phyloP scores from a whole-genome alignment of 2,329 filamentous ascomycete genomes.

The Pseudocercospora crystallina region DNA sequence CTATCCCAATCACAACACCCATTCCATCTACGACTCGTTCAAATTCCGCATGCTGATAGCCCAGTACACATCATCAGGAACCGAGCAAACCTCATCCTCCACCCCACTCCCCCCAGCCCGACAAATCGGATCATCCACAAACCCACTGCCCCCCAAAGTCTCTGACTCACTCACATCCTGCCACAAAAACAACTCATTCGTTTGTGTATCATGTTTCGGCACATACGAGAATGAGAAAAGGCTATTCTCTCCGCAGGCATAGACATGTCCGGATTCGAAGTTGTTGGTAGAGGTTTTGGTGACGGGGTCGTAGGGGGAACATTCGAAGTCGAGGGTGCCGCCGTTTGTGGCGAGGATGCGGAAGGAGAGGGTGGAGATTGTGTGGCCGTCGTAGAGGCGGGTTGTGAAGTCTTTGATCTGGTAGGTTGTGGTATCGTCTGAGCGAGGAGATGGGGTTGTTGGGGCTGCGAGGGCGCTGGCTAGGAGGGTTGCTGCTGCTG shows the following conservation, averaged over 20 bases:
- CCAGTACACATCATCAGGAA: conserved; percentile 6
- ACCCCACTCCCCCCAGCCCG: conserved; percentile 1
- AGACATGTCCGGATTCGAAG: conserved; percentile 13
- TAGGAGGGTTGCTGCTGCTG: conserved; percentile 15
- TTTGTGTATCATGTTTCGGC: conserved; percentile 1
- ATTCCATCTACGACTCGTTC: no score
- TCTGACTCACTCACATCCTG: conserved; percentile 7
- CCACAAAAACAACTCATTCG: conserved; percentile 14
- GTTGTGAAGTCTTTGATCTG: conserved; percentile 17
- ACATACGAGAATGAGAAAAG: conserved; percentile 13
- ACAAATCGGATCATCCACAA: conserved; percentile 10
- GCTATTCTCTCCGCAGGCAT: conserved; percentile 14
- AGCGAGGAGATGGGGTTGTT: neutral
- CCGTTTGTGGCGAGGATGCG: conserved; percentile 18
- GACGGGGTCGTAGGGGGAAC: conserved; percentile 8
- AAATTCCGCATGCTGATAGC: conserved; percentile 1
- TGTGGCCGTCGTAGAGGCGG: conserved; percentile 12
- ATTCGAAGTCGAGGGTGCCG: conserved; percentile 16
- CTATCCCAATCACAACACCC: no score
- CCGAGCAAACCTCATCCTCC: conserved; percentile 5
- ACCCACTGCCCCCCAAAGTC: neutral
- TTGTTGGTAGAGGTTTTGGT: neutral
- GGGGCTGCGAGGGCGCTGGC: conserved; percentile 11
- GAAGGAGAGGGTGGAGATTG: conserved; percentile 18
- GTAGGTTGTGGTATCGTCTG: conserved; percentile 8